Conservation (phyloP, 148 eudicot species). For the Arctostaphylos glauca region DNA sequence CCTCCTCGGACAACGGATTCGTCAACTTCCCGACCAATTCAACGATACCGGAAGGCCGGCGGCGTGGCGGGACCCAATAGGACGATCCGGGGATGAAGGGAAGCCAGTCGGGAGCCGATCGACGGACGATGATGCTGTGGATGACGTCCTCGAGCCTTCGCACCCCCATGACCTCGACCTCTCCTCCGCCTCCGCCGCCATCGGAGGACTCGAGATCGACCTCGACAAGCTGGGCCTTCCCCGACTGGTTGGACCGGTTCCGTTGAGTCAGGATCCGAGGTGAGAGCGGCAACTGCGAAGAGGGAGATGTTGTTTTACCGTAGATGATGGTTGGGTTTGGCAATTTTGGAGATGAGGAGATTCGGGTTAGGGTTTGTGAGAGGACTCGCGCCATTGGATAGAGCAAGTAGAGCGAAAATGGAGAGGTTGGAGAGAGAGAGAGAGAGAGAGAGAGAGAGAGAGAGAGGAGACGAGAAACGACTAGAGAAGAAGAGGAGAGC, state of each 20-base stretch:
- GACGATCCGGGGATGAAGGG: slow-evolving; percentile 80
- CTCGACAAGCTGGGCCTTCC: slow-evolving; percentile 51
- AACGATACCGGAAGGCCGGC: slow-evolving; percentile 27
- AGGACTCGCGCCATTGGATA: slow-evolving; percentile 44
- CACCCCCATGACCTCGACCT: slow-evolving; percentile 20
- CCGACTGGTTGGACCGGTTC: slow-evolving; percentile 28
- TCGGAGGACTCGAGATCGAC: slow-evolving; percentile 43
- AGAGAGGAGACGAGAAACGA: neutral
- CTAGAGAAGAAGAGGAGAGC: neutral
- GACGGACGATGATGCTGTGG: slow-evolving; percentile 58
- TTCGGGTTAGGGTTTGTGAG: slow-evolving; percentile 38
- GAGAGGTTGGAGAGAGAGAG: neutral
- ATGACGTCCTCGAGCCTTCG: slow-evolving; percentile 60
- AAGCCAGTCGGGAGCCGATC: slow-evolving; percentile 91
- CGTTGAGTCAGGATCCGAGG: slow-evolving; percentile 22
- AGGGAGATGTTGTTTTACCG: neutral
- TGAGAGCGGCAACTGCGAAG: slow-evolving; percentile 9
- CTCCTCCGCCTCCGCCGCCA: slow-evolving; percentile 16
- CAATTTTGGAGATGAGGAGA: slow-evolving; percentile 15
- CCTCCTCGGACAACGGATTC: slow-evolving; percentile 46
- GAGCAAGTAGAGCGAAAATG: neutral
- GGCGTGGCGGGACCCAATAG: slow-evolving; percentile 78
- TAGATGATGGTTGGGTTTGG: slow-evolving; percentile 10
- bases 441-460: slow-evolving; percentile 6
- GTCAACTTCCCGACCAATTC: slow-evolving; percentile 48